Evolutionary conservation across 208 protist species (phyloP).

Genomic region (Trypanosoma rangeli): DNA sequence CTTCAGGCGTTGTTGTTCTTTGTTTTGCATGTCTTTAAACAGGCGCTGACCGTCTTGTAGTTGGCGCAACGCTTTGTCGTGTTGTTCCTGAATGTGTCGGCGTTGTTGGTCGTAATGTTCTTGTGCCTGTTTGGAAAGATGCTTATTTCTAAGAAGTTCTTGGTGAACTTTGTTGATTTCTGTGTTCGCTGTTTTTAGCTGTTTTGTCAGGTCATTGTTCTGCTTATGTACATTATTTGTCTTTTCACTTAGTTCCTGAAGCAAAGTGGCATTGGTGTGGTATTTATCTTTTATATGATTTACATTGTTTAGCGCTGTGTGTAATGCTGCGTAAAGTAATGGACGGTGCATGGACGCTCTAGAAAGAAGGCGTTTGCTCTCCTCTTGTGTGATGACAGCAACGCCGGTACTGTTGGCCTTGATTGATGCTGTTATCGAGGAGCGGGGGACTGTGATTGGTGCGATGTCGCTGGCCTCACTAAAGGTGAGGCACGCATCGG

Average conservation of each 20-base stretch:
- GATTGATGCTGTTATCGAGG: conserved; percentile 27
- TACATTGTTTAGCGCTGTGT: conserved; percentile 26
- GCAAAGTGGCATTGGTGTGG: neutral
- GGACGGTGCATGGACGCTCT: conserved; percentile 32
- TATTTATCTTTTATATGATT: conserved; percentile 3
- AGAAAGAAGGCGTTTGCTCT: conserved; percentile 19
- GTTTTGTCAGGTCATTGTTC: conserved; percentile 2
- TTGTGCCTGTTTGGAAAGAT: neutral
- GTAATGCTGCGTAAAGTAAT: conserved; percentile 36
- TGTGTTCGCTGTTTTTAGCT: neutral
- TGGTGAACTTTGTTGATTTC: conserved; percentile 3
- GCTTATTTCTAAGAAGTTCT: conserved; percentile 9
- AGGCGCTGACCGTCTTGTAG: neutral
- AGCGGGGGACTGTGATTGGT: conserved; percentile 34
- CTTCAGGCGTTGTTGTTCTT: neutral
- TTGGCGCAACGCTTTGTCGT: neutral
- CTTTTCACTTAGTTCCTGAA: conserved; percentile 2
- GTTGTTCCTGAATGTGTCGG: neutral
- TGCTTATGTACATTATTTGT: neutral
- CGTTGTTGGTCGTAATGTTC: neutral
- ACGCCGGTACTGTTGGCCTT: conserved; percentile 18
- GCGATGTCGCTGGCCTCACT: conserved; percentile 19
- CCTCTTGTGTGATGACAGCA: conserved; percentile 37
- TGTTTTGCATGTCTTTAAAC: no score
- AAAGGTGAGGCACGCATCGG: conserved; percentile 30